Percentiles rank a stretch among this genome's conserved stretches.
Conservation (phyloP, 1,284 basidiomycete genomes). For the Cryptococcus amylolentus region DNA sequence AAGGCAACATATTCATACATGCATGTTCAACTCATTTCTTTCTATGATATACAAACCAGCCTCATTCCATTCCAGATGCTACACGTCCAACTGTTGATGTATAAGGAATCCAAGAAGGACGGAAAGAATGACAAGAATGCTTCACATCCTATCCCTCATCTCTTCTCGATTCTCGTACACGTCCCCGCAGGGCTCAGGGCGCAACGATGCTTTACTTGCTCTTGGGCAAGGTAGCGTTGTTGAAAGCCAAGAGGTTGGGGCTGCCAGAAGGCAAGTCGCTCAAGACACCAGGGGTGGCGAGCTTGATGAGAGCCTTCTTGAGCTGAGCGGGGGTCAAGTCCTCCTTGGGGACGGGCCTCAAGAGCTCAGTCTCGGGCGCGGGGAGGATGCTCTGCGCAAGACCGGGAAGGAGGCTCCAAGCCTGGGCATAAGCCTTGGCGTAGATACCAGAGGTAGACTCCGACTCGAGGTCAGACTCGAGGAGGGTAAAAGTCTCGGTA, state of each 20-base stretch:
- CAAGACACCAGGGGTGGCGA: conserved; percentile 61
- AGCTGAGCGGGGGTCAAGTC: conserved; percentile 62
- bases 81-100: too few species aligned
- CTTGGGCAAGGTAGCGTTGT: conserved; percentile 63
- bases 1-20: too few species aligned
- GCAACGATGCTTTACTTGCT: conserved; percentile 19
- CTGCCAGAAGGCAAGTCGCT: conserved; percentile 51
- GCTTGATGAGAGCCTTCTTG: conserved; percentile 66
- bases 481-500: conserved; percentile 55
- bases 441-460: conserved; percentile 41
- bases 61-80: too few species aligned
- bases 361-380: conserved; percentile 26
- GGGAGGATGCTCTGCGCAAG: conserved; percentile 41
- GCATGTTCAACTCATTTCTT: too few species aligned
- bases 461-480: conserved; percentile 31
- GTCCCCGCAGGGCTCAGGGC: too few species aligned
- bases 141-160: too few species aligned
- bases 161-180: too few species aligned
- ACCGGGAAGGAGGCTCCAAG: conserved; percentile 46
- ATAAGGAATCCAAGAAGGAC: too few species aligned
- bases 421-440: conserved; percentile 52
- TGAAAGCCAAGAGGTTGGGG: conserved; percentile 72
- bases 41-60: too few species aligned
- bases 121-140: too few species aligned
- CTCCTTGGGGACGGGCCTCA: conserved; percentile 29